These are phyloP conservation scores for Plasmodium gaboni DNA, from an alignment of 169 alveolate genomes.

Conservation along the genomic window DNA sequence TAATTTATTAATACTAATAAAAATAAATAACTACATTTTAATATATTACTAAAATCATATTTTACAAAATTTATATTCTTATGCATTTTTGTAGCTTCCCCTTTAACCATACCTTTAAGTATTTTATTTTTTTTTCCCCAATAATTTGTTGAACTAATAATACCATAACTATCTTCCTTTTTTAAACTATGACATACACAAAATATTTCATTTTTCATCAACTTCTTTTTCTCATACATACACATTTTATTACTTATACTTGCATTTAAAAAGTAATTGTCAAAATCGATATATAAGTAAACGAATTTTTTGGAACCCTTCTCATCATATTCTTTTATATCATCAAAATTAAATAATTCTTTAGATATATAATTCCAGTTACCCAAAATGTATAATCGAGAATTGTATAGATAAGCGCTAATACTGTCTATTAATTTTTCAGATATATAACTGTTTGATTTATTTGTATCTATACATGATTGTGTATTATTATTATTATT, in stretches of 20 bases:
- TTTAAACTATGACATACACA: conserved; percentile 74
- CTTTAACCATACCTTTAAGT: conserved; percentile 54
- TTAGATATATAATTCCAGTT: conserved; percentile 56
- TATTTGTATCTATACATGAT: too few species aligned
- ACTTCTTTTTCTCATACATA: not conserved
- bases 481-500: not conserved
- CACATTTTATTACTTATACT: conserved; percentile 24
- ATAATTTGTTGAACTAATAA: conserved; percentile 63
- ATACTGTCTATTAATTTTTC: conserved; percentile 36
- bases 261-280: conserved; percentile 66
- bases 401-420: conserved; percentile 30
- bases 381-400: conserved; percentile 46
- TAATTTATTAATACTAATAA: conserved; percentile 50
- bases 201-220: conserved; percentile 9
- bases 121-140: conserved; percentile 68
- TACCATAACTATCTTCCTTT: conserved; percentile 60
- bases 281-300: conserved; percentile 69
- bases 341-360: conserved; percentile 53
- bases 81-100: conserved; percentile 52
- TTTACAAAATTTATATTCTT: conserved; percentile 35
- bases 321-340: conserved; percentile 17
- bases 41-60: conserved; percentile 63
- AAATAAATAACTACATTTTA: conserved; percentile 60
- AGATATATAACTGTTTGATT: not conserved
- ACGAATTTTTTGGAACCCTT: conserved; percentile 12